phyloP scores from a whole-genome alignment of 805 yeast genomes.

The Wickerhamomyces queroliae region DNA sequence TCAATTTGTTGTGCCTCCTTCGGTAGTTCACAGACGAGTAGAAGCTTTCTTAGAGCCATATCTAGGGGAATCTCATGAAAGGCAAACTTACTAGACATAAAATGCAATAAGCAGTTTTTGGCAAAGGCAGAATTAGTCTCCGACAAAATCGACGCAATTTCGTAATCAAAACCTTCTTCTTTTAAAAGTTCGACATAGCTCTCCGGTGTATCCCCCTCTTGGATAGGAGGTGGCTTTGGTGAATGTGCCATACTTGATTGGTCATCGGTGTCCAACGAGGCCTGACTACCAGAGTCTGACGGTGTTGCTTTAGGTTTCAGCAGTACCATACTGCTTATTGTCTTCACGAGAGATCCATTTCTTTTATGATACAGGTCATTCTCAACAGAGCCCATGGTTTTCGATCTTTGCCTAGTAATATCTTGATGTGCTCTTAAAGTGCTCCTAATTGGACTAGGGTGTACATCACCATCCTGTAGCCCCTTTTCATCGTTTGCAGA shows the following conservation, averaged over 20 bases:
- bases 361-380: slow-evolving; percentile 23
- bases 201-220: slow-evolving; percentile 22
- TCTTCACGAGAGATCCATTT: slow-evolving; percentile 31
- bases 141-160: slow-evolving; percentile 25
- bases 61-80: slow-evolving; percentile 57
- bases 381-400: slow-evolving; percentile 21
- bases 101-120: slow-evolving; percentile 21
- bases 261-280: slow-evolving; percentile 5
- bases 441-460: not conserved
- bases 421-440: slow-evolving; percentile 5
- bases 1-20: slow-evolving; percentile 75
- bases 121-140: slow-evolving; percentile 22
- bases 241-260: slow-evolving; percentile 9
- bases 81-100: slow-evolving; percentile 33
- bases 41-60: slow-evolving; percentile 53
- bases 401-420: slow-evolving; percentile 17
- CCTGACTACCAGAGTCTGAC: not conserved
- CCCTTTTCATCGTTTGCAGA: not conserved
- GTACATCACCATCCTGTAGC: not conserved
- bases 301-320: slow-evolving; percentile 21
- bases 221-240: slow-evolving; percentile 24
- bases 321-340: slow-evolving; percentile 31
- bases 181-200: slow-evolving; percentile 21
- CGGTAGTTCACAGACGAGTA: slow-evolving; percentile 57
- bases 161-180: slow-evolving; percentile 25